Conservation (phyloP, 371 early-diverging fungal genomes). For the Syncephalastrum racemosum region DNA sequence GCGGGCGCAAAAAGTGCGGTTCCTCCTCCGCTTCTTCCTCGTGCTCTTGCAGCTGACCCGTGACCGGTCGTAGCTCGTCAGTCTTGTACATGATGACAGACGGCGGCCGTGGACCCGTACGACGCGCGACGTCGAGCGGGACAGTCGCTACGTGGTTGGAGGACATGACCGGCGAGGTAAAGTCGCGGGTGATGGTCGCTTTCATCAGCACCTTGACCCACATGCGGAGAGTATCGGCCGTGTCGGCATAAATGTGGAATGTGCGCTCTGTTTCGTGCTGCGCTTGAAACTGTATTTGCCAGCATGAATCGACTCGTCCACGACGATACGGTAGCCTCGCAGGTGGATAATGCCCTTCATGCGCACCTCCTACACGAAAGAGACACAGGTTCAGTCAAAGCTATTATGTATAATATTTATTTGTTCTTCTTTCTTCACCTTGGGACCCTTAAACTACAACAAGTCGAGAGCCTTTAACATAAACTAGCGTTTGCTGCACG, state of each 20-base stretch:
- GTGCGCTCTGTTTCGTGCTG: slow-evolving; percentile 57
- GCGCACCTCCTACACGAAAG: slow-evolving; percentile 36
- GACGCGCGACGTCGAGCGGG: slow-evolving; percentile 60
- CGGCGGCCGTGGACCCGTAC: slow-evolving; percentile 66
- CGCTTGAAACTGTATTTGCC: slow-evolving; percentile 66
- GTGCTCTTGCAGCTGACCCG: slow-evolving; percentile 1
- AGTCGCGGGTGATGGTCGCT: slow-evolving; percentile 67
- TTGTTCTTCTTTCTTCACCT: slow-evolving; percentile 25
- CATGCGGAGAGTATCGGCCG: slow-evolving; percentile 50
- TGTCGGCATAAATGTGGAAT: slow-evolving; percentile 66
- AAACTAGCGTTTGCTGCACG: slow-evolving; percentile 72
- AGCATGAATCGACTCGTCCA: slow-evolving; percentile 53
- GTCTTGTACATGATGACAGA: slow-evolving; percentile 40
- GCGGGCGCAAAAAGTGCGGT: no score
- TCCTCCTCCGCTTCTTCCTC: neutral
- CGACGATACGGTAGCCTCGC: slow-evolving; percentile 46
- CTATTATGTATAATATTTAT: no score
- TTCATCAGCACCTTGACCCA: slow-evolving; percentile 76
- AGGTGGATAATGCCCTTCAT: slow-evolving; percentile 52
- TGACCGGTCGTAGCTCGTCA: neutral
- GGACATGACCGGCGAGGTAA: slow-evolving; percentile 62
- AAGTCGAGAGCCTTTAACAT: slow-evolving; percentile 63
- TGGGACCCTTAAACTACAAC: slow-evolving; percentile 65
- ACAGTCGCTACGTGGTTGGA: slow-evolving; percentile 65
- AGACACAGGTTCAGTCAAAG: neutral